Percentiles rank a stretch among this genome's conserved stretches.
phyloP scores from a whole-genome alignment of 2,329 filamentous ascomycete genomes.

The Phialocephala subalpina region DNA sequence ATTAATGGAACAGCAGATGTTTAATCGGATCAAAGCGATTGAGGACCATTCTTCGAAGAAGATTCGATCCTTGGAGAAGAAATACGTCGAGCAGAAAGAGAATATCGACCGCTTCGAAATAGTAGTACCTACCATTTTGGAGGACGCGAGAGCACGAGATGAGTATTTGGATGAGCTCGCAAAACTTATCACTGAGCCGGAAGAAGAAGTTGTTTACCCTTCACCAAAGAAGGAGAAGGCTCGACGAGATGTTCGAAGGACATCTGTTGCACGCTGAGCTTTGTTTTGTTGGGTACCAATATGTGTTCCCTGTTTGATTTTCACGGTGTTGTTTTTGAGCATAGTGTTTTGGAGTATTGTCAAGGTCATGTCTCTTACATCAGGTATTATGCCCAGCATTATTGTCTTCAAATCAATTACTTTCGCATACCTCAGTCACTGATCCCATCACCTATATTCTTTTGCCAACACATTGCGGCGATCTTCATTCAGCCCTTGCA shows the following conservation, averaged over 20 bases:
- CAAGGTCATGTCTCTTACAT: neutral
- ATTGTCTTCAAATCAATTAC: neutral
- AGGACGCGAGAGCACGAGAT: neutral
- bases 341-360: slow-evolving; percentile 6
- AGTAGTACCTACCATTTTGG: slow-evolving; percentile 7
- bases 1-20: neutral
- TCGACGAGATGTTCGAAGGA: slow-evolving; percentile 1
- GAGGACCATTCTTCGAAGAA: slow-evolving; percentile 9
- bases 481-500: neutral
- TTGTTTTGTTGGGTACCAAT: neutral
- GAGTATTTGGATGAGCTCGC: neutral
- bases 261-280: neutral
- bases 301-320: neutral
- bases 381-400: too few relatives aligned
- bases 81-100: neutral
- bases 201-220: neutral
- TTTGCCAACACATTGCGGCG: neutral
- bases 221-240: neutral
- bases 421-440: neutral
- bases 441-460: neutral
- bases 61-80: slow-evolving; percentile 11
- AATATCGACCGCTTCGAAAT: neutral
- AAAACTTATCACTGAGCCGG: neutral
- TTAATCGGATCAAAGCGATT: neutral
- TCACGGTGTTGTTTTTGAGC: neutral